Percentiles rank a stretch among this genome's conserved stretches.
phyloP scores from a whole-genome alignment of 2,329 filamentous ascomycete species.

The Trichoderma asperellum region DNA sequence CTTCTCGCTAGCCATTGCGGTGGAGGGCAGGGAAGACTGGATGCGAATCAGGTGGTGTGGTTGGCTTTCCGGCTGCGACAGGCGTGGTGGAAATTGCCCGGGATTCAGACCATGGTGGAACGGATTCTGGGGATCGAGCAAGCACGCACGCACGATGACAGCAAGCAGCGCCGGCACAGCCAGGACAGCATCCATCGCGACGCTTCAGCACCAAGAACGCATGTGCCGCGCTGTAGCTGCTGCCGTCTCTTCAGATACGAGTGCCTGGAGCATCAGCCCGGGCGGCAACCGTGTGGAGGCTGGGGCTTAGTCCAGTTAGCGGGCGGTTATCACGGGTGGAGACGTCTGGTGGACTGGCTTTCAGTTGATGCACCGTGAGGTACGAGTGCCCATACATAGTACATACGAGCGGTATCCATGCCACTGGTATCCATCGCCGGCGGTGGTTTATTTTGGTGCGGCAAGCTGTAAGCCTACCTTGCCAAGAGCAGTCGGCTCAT shows the following conservation, averaged over 20 bases:
- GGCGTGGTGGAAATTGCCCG: slow-evolving; percentile 25
- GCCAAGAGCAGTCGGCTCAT: slow-evolving; percentile 6
- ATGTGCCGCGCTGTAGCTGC: neutral
- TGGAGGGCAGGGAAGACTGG: slow-evolving; percentile 28
- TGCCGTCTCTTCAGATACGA: slow-evolving; percentile 20
- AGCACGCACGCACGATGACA: slow-evolving; percentile 1
- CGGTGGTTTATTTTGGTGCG: slow-evolving; percentile 13
- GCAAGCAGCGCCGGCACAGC: neutral
- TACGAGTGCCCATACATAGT: slow-evolving; percentile 1
- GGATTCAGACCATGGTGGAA: slow-evolving; percentile 24
- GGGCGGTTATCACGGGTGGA: slow-evolving; percentile 28
- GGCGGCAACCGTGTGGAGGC: slow-evolving; percentile 28
- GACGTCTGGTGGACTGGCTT: slow-evolving; percentile 9
- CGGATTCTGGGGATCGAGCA: slow-evolving; percentile 8
- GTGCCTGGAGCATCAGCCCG: slow-evolving; percentile 22
- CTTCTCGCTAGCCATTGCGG: slow-evolving; percentile 28
- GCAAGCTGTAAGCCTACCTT: slow-evolving; percentile 3
- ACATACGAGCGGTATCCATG: slow-evolving; percentile 15
- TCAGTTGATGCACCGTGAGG: slow-evolving; percentile 13
- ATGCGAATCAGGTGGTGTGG: slow-evolving; percentile 30
- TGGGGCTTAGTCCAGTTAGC: slow-evolving; percentile 28
- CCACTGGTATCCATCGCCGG: slow-evolving; percentile 18
- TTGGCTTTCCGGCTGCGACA: slow-evolving; percentile 27
- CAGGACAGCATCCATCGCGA: neutral
- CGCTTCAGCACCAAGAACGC: slow-evolving; percentile 14